A percentile compares a stretch with the other conserved stretches of the same genome.
Conservation (phyloP, 768 basidiomycete species). For the Favolaschia claudopus region DNA sequence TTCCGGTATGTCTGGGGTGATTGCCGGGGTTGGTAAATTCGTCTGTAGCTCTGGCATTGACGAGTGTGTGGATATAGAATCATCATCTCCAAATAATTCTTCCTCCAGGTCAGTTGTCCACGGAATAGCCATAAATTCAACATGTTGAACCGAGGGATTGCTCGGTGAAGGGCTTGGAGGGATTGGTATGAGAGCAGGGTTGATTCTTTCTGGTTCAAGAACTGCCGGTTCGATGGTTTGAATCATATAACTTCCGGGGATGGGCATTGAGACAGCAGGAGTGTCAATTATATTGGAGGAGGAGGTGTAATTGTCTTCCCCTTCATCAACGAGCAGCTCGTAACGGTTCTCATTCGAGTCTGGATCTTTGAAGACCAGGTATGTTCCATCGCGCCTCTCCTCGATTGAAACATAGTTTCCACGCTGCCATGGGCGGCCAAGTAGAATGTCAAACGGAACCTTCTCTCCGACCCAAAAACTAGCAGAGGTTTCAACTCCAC, state of each 20-base stretch:
- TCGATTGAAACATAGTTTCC: constrained; percentile 31
- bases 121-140: too few relatives aligned
- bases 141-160: too few relatives aligned
- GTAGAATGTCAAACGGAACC: constrained; percentile 26
- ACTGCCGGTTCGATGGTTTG: neutral
- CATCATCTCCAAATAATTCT: too few relatives aligned
- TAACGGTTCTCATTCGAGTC: neutral
- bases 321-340: constrained; percentile 7
- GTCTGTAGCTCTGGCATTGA: too few relatives aligned
- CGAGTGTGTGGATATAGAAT: too few relatives aligned
- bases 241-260: constrained; percentile 5
- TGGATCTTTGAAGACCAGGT: constrained; percentile 4
- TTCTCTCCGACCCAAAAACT: constrained; percentile 30
- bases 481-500: constrained; percentile 19
- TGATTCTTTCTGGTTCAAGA: too few relatives aligned
- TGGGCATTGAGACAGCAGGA: neutral
- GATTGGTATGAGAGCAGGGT: too few relatives aligned
- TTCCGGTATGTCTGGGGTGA: too few relatives aligned
- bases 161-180: too few relatives aligned
- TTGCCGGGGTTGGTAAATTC: too few relatives aligned
- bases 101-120: too few relatives aligned
- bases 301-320: neutral
- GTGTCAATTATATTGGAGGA: too few relatives aligned
- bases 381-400: constrained; percentile 26
- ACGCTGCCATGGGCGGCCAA: constrained; percentile 32